Conservation (phyloP, 305 asterid species). For the Plantago lanceolata region DNA sequence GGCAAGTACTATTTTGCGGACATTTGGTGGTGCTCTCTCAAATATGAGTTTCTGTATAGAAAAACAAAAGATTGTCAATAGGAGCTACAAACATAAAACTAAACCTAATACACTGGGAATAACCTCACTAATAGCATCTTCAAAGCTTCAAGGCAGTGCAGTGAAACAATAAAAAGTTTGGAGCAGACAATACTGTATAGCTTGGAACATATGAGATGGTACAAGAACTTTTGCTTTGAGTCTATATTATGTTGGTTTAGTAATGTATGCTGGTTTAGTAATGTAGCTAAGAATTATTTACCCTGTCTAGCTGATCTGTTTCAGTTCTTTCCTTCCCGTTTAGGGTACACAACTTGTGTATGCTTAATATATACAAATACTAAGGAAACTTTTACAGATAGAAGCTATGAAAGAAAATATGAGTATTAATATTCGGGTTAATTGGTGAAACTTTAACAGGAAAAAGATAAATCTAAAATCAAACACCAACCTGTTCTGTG, state of each 20-base stretch:
- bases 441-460: constrained; percentile 9
- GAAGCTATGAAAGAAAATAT: constrained; percentile 7
- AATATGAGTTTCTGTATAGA: constrained; percentile 82
- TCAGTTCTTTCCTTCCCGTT: not conserved
- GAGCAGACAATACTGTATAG: constrained; percentile 16
- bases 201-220: not conserved
- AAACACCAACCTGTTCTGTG: constrained; percentile 69
- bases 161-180: constrained; percentile 12
- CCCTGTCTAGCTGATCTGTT: not conserved
- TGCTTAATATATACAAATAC: too few species aligned
- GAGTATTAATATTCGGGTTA: constrained; percentile 2
- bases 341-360: not conserved
- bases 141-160: constrained; percentile 15
- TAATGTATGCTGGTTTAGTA: not conserved
- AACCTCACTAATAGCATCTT: constrained; percentile 10
- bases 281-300: not conserved
- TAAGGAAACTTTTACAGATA: not conserved
- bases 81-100: constrained; percentile 13
- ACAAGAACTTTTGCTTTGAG: not conserved
- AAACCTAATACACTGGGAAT: constrained; percentile 12
- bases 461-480: constrained; percentile 10
- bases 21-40: constrained; percentile 85
- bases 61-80: constrained; percentile 28
- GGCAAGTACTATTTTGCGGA: constrained; percentile 91
- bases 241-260: not conserved